These are phyloP conservation scores for Neurospora sublineolata DNA, from an alignment of 495 filamentous ascomycete genomes.

Conservation along the genomic window DNA sequence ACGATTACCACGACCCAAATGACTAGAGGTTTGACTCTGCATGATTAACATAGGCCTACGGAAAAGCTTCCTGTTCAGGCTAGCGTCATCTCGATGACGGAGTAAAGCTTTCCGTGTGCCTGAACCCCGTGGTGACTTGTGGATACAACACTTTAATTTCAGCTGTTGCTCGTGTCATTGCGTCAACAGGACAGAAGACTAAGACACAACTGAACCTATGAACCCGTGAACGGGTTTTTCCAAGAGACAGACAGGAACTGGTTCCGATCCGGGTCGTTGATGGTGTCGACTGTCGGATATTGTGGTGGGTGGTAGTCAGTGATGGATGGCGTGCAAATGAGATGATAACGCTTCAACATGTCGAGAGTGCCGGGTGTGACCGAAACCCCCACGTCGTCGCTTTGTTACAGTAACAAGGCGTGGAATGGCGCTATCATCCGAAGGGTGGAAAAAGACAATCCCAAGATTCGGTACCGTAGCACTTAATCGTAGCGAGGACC, in stretches of 20 bases:
- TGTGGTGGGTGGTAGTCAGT: background rate
- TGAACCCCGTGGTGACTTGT: background rate
- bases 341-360: background rate
- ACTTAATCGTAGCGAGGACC: background rate
- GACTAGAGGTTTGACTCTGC: background rate
- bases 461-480: background rate
- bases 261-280: background rate
- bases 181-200: background rate
- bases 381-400: background rate
- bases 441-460: background rate
- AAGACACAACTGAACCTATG: background rate
- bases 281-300: background rate
- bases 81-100: background rate
- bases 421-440: background rate
- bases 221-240: background rate
- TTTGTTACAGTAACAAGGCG: background rate
- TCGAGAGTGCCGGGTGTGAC: background rate
- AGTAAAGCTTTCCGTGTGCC: background rate
- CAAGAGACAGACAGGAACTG: background rate
- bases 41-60: background rate
- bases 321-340: background rate
- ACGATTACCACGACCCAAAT: background rate
- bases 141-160: background rate
- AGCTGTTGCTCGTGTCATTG: background rate
- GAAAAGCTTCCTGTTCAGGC: background rate